Base-by-base conservation (phyloP, 202 grass and related monocot species). In the Brachypodium distachyon region DNA sequence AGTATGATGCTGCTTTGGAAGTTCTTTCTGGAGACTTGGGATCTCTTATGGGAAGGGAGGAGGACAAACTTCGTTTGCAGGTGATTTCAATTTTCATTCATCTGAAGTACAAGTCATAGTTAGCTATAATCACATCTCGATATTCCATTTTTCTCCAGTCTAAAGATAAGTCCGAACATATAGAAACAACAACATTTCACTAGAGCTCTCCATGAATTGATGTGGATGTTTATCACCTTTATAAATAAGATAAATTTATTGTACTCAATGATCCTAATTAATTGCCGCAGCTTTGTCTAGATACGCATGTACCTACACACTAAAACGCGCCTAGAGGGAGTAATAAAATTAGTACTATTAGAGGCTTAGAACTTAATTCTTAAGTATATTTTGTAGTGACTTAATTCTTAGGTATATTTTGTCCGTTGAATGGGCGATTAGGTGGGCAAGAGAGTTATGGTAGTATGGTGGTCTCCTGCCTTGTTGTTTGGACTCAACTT, bases 21-120 rank as follows among this genome's bases (percentile, higher is more conserved):
- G 74, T 99, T 76, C 86, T 99, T 83, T 96, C 92, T 81, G 92
- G 96, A 57, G 82, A 99, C 58, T 72, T 99, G 60, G 96, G 96
- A n/a, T 92, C 87, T 86, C 92, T 99, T 48, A 81, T 99, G 75
- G 91, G 82, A 89, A 90, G 90, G 73, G 87, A 96, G 67, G 96
- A 91, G 42, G 96, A 99, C 58, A 99, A 91, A 83, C 74, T 96
- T 82, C 85, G 87, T 46, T 79, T 92, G 67, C 84, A 99, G 92
- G 96, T 99, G 96, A 61, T 85, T 86, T 90, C 14, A 66, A 19
- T 78, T 79, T 74, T 42, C 83, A 31, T 67, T 78, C 34, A 52
- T 71, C 31, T 55, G 26, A 36, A 47, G 32, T 84, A 76, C 39
- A 81, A 63, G 28, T 81, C 77, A 61, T 22, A 33, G 16, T 67